Evolutionary conservation across 495 filamentous ascomycete species (phyloP).

Genomic region (Penicillium simplicissimum): DNA sequence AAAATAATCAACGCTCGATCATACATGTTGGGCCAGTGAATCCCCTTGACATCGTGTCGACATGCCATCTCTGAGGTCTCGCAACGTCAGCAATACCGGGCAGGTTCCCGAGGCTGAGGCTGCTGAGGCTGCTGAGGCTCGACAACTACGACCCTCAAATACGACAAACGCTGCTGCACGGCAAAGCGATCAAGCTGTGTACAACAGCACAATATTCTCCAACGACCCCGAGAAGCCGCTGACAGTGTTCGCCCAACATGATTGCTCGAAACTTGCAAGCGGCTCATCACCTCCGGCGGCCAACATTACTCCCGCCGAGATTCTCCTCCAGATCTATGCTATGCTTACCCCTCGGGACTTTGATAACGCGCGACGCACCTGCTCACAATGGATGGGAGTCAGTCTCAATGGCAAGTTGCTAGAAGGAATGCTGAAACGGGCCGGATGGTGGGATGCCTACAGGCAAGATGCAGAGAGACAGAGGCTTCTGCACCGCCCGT

Average conservation of each 20-base stretch:
- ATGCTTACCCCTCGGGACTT: conserved; percentile 62
- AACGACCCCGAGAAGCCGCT: neutral
- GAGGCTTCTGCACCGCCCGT: conserved; percentile 14
- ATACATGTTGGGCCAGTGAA: conserved; percentile 5
- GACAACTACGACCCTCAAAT: neutral
- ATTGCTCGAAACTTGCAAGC: neutral
- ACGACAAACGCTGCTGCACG: neutral
- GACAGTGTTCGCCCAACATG: neutral
- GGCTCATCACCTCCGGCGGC: conserved; percentile 25
- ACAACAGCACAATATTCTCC: neutral
- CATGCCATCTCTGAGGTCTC: conserved; percentile 28
- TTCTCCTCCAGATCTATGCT: conserved; percentile 59
- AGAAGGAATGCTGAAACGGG: conserved; percentile 53
- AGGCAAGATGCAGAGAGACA: conserved; percentile 36
- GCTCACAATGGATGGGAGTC: conserved; percentile 64
- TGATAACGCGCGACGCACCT: conserved; percentile 64
- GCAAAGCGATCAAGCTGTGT: neutral
- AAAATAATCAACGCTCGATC: neutral
- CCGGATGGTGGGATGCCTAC: conserved; percentile 59
- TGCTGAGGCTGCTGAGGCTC: neutral
- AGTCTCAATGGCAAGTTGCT: conserved; percentile 59
- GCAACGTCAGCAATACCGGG: conserved; percentile 7
- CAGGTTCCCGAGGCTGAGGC: conserved; percentile 2
- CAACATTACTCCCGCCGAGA: conserved; percentile 58
- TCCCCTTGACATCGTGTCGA: conserved; percentile 5